phyloP scores from a whole-genome alignment of 139 green algal species.

The Protoeuglena noctilucae region DNA sequence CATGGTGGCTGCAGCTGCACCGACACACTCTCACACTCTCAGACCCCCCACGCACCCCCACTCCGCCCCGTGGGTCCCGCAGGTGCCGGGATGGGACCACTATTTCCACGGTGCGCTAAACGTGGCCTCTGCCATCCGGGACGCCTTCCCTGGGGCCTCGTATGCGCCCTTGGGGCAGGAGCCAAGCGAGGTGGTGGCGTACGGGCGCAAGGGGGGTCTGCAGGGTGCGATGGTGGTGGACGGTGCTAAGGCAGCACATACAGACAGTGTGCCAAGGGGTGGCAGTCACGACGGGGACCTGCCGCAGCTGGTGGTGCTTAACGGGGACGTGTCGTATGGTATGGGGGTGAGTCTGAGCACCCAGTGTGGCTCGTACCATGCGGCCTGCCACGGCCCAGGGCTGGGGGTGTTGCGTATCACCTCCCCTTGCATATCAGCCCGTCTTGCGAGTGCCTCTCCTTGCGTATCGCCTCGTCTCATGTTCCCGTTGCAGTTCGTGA shows the following conservation, averaged over 20 bases:
- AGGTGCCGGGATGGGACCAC: conserved; percentile 12
- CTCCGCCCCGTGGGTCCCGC: no score
- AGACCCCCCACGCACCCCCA: no score
- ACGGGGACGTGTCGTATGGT: conserved; percentile 42
- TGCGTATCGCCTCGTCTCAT: background rate
- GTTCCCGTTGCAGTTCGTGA: conserved; percentile 23
- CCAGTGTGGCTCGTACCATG: no score
- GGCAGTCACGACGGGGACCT: background rate
- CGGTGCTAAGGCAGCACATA: no score
- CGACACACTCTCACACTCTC: no score
- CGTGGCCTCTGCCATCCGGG: conserved; percentile 9
- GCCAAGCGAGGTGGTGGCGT: background rate
- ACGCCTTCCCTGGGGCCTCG: conserved; percentile 3
- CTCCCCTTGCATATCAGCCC: background rate
- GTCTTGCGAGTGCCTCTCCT: background rate
- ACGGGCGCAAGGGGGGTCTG: background rate
- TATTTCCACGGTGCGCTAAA: conserved; percentile 13
- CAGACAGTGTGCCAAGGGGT: no score
- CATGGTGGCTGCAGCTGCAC: no score
- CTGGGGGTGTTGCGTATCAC: no score
- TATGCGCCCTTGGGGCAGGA: background rate
- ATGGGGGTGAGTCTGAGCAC: no score
- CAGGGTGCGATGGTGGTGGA: background rate
- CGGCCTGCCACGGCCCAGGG: background rate
- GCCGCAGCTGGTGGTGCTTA: conserved; percentile 29